phyloP scores from a whole-genome alignment of 331 rosid species.

The Ulmus americana region DNA sequence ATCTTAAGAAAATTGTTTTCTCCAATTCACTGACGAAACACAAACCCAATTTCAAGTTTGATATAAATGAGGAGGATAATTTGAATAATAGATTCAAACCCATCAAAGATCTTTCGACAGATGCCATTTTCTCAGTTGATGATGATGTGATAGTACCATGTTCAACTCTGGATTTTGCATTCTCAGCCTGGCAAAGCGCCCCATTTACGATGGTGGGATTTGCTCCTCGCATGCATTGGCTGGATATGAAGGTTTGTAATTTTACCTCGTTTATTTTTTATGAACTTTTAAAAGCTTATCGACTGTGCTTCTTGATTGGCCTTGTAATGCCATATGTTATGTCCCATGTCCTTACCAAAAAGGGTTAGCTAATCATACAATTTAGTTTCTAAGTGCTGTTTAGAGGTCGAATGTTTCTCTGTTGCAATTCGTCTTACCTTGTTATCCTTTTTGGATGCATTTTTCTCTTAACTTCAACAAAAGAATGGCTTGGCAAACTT shows the following conservation, averaged over 20 bases:
- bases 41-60: constrained; percentile 32
- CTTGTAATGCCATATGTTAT: too few species aligned
- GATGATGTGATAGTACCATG: constrained; percentile 53
- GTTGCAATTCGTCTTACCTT: too few species aligned
- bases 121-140: constrained; percentile 48
- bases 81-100: constrained; percentile 40
- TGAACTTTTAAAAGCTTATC: too few species aligned
- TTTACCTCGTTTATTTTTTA: not conserved
- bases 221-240: constrained; percentile 54
- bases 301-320: too few species aligned
- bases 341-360: too few species aligned
- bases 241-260: constrained; percentile 39
- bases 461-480: constrained; percentile 30
- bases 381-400: too few species aligned
- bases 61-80: constrained; percentile 26
- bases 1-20: constrained; percentile 31
- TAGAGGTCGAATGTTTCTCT: too few species aligned
- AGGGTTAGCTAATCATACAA: too few species aligned
- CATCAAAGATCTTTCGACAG: constrained; percentile 24
- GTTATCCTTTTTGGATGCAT: not conserved
- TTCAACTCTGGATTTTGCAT: constrained; percentile 42
- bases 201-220: constrained; percentile 51
- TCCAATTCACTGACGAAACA: constrained; percentile 26
- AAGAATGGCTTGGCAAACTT: constrained; percentile 34
- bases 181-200: constrained; percentile 50